Evolutionary conservation across 257 asterid genomes (phyloP), one percentile per base, ranked within the genome.

Genomic region (Cordia subcordata): DNA sequence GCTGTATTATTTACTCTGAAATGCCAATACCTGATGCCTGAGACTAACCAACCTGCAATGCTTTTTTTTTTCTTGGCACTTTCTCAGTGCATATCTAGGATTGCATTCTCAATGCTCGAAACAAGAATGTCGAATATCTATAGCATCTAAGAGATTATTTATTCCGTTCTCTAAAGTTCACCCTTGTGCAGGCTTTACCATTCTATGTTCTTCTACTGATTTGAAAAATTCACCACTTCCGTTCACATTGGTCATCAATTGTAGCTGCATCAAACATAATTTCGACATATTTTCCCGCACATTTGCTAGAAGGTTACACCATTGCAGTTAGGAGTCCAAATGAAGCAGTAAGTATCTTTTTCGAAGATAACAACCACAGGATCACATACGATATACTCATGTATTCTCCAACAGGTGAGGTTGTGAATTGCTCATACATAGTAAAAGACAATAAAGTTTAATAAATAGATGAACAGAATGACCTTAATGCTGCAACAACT

Each of bases 51-150:
- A 55, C 66, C 71, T 83, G 73, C 85, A 91, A 81, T 18, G 98
- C 95, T 54, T 86, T 76, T 75, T 92, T 92, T 95, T 82, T 86
- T 60, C 95, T 85, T 55, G 87, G 79, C 79, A 66, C 85, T 58
- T 57, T 71, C 5, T 54, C 35, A 27, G 6, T 27, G 35, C 35
- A 27, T 27, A 27, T 27, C 35, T 27, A 14, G 61, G 73, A 39
- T 71, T 79, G 72, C 58, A 68, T 50, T 76, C 71, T 51, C 61
- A 45, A 50, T 71, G 78, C 60, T 67, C 74, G 6, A 27, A 27
- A 45, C 61, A 64, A 38, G 75, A 59, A 65, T 68, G 75, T 67
- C 77, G 80, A 52, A 78, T 62, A 33, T 83, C 92, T 55, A 92
- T 79, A 1, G 90, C 84, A 63, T 82, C 93, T 40, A 92, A 92